Evolutionary conservation across 2,329 filamentous ascomycete genomes (phyloP).

Genomic region (Fusarium scirpi): DNA sequence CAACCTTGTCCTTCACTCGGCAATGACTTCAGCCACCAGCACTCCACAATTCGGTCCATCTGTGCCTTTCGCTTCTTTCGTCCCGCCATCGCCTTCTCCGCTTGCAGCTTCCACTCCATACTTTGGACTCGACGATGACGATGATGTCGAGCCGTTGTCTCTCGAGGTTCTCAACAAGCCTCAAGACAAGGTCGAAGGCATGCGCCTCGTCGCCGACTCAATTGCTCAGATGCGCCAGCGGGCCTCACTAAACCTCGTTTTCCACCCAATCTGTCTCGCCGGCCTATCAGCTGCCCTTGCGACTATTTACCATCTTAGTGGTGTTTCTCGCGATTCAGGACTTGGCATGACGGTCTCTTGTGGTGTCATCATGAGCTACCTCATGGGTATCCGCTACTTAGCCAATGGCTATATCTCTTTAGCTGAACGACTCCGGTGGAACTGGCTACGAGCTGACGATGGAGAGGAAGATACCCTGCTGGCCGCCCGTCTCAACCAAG

Average conservation of each 20-base stretch:
- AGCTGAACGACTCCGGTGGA: conserved; percentile 71
- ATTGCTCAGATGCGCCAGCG: conserved; percentile 84
- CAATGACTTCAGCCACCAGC: conserved; percentile 72
- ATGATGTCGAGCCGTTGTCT: conserved; percentile 70
- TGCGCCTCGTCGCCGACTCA: conserved; percentile 82
- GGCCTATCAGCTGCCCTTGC: conserved; percentile 60
- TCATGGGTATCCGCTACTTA: conserved; percentile 70
- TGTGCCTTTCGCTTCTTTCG: conserved; percentile 49
- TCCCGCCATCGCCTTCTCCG: conserved; percentile 66
- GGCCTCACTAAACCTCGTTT: conserved; percentile 72
- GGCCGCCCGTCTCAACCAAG: conserved; percentile 74
- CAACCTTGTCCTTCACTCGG: conserved; percentile 77
- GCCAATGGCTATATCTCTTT: conserved; percentile 71
- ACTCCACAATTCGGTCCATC: conserved; percentile 73
- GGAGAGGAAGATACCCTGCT: conserved; percentile 69
- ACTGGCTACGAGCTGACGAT: conserved; percentile 65
- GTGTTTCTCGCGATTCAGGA: conserved; percentile 63
- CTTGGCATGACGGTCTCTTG: conserved; percentile 68
- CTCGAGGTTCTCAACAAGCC: conserved; percentile 67
- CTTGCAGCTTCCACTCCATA: conserved; percentile 72
- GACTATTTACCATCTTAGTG: conserved; percentile 61
- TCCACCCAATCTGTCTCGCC: conserved; percentile 68
- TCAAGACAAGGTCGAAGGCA: conserved; percentile 73
- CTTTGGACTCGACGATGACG: conserved; percentile 54
- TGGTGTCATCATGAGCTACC: conserved; percentile 71